Conservation (phyloP, 257 asterid species). For the Solanum neorickii region DNA sequence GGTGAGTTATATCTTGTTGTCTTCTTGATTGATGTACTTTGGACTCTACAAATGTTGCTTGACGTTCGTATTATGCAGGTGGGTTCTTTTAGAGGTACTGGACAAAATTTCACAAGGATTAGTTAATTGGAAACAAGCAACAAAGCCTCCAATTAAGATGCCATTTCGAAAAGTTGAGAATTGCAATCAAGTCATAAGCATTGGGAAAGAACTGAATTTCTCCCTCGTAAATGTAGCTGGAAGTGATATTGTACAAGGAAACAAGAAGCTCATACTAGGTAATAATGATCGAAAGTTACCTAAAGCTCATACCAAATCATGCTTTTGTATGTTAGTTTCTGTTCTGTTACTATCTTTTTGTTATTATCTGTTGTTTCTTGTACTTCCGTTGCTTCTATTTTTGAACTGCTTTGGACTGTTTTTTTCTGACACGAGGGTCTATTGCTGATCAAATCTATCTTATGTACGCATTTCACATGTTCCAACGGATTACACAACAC, state of each 20-base stretch:
- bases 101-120: constrained; percentile 58
- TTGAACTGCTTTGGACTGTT: not conserved
- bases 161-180: constrained; percentile 85
- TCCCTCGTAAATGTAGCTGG: constrained; percentile 92
- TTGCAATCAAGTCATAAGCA: constrained; percentile 76
- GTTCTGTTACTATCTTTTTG: not conserved
- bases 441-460: not conserved
- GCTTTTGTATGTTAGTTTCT: not conserved
- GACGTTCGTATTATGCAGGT: constrained; percentile 28
- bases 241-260: constrained; percentile 84
- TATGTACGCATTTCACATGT: not conserved
- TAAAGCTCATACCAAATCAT: not conserved
- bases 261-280: constrained; percentile 87
- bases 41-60: not conserved
- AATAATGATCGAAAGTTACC: constrained; percentile 2
- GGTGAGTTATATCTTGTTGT: constrained; percentile 34
- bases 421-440: not conserved
- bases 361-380: not conserved
- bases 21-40: not conserved
- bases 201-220: constrained; percentile 71
- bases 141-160: constrained; percentile 82
- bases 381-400: not conserved
- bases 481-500: not conserved
- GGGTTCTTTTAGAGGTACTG: constrained; percentile 70
- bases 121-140: constrained; percentile 72